Evolutionary conservation across 2,329 filamentous ascomycete genomes (phyloP).

Genomic region (Cladosporium halotolerans): DNA sequence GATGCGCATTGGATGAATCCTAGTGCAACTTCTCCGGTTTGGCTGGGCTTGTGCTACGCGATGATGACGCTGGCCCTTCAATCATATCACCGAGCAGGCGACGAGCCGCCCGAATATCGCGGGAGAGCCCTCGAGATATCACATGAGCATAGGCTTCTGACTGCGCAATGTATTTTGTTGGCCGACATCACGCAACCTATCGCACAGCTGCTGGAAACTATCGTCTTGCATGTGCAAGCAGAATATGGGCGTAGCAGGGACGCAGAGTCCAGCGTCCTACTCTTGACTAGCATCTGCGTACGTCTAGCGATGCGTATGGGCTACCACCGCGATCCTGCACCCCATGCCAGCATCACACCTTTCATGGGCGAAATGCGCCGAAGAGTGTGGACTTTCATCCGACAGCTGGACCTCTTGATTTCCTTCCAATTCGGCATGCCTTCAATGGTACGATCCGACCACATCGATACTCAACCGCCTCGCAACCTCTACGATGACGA

Average conservation of each 20-base stretch:
- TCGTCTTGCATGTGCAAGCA: slow-evolving; percentile 68
- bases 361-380: slow-evolving; percentile 68
- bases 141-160: slow-evolving; percentile 58
- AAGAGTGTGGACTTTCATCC: slow-evolving; percentile 61
- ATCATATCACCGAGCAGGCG: slow-evolving; percentile 71
- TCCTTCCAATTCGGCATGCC: slow-evolving; percentile 62
- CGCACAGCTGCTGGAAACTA: slow-evolving; percentile 70
- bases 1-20: slow-evolving; percentile 66
- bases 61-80: slow-evolving; percentile 72
- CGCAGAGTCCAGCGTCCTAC: slow-evolving; percentile 61
- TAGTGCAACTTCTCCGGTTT: slow-evolving; percentile 65
- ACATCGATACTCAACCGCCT: slow-evolving; percentile 69
- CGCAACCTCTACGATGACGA: slow-evolving; percentile 78
- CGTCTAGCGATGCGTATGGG: slow-evolving; percentile 65
- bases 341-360: slow-evolving; percentile 64
- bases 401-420: slow-evolving; percentile 68
- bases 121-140: slow-evolving; percentile 52
- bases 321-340: slow-evolving; percentile 70
- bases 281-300: slow-evolving; percentile 55
- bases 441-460: slow-evolving; percentile 64
- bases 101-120: slow-evolving; percentile 72
- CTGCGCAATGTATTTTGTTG: slow-evolving; percentile 69
- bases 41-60: slow-evolving; percentile 70
- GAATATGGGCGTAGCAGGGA: slow-evolving; percentile 70
- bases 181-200: slow-evolving; percentile 72